Percentiles rank a stretch among this genome's conserved stretches.
These are phyloP conservation scores for Beauveria pseudobassiana DNA, from an alignment of 2,329 filamentous ascomycete species.

Conservation along the genomic window DNA sequence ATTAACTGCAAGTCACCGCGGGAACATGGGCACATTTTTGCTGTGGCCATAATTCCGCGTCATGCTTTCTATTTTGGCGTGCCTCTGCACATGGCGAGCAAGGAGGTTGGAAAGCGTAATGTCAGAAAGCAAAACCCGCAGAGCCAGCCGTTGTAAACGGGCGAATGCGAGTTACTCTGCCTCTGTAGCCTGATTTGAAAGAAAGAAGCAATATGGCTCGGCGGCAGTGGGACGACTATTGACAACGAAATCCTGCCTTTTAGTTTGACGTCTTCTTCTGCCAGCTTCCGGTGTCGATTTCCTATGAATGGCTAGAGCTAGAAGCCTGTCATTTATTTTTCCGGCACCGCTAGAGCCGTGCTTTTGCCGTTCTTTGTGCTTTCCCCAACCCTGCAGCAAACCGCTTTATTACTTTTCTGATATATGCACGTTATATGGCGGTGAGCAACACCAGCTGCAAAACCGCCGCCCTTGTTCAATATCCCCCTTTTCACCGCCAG, in stretches of 20 bases:
- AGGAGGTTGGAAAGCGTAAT: background rate
- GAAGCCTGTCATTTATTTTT: background rate
- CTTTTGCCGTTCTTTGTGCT: background rate
- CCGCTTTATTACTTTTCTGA: background rate
- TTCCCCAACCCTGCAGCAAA: background rate
- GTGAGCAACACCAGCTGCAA: background rate
- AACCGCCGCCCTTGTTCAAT: background rate
- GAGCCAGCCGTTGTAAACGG: too few species aligned
- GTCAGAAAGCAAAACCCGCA: too few species aligned
- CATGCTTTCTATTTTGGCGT: background rate
- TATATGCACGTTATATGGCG: background rate
- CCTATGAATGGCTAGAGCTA: too few species aligned
- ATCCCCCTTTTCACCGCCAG: background rate
- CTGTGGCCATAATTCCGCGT: background rate
- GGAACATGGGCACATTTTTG: background rate
- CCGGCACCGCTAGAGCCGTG: too few species aligned
- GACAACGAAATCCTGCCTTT: too few species aligned
- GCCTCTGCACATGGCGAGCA: conserved; percentile 2
- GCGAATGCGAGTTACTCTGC: too few species aligned
- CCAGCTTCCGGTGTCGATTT: too few species aligned
- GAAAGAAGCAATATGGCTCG: too few species aligned
- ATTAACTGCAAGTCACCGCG: background rate
- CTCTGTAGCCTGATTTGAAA: too few species aligned
- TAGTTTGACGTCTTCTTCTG: too few species aligned
- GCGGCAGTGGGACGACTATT: too few species aligned